Evolutionary conservation across 805 yeast species (phyloP).

Genomic region (Naumovozyma dairenensis): DNA sequence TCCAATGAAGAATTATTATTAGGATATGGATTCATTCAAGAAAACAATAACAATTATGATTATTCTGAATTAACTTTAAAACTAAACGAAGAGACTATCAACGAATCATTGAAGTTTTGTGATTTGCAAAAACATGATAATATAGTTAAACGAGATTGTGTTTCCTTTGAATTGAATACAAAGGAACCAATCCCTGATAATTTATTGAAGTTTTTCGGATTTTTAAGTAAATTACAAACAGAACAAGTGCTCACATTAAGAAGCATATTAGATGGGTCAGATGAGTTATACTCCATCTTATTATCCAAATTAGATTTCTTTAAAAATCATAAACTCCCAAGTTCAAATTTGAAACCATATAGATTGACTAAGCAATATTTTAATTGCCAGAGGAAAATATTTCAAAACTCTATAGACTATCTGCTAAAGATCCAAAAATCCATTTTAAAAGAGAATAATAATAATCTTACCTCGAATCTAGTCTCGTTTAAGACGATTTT

Average conservation of each 20-base stretch:
- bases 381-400: slow-evolving; percentile 39
- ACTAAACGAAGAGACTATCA: slow-evolving; percentile 29
- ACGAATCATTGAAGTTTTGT: slow-evolving; percentile 28
- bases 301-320: slow-evolving; percentile 38
- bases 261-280: slow-evolving; percentile 51
- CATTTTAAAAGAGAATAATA: slow-evolving; percentile 37
- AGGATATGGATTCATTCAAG: slow-evolving; percentile 70
- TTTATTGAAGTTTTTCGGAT: slow-evolving; percentile 45
- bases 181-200: slow-evolving; percentile 33
- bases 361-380: slow-evolving; percentile 38
- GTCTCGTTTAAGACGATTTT: slow-evolving; percentile 49
- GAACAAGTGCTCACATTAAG: slow-evolving; percentile 42
- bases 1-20: slow-evolving; percentile 74
- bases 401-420: slow-evolving; percentile 35
- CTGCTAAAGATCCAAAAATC: slow-evolving; percentile 21
- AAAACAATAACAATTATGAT: slow-evolving; percentile 47
- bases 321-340: slow-evolving; percentile 26
- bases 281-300: slow-evolving; percentile 42
- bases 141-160: slow-evolving; percentile 25
- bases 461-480: slow-evolving; percentile 14
- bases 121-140: slow-evolving; percentile 31
- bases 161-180: slow-evolving; percentile 35
- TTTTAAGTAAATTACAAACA: slow-evolving; percentile 39
- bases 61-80: slow-evolving; percentile 50
- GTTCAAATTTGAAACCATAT: slow-evolving; percentile 18